Evolutionary conservation across 805 yeast species (phyloP).

Genomic region (Tetrapisispora nanseiensis): DNA sequence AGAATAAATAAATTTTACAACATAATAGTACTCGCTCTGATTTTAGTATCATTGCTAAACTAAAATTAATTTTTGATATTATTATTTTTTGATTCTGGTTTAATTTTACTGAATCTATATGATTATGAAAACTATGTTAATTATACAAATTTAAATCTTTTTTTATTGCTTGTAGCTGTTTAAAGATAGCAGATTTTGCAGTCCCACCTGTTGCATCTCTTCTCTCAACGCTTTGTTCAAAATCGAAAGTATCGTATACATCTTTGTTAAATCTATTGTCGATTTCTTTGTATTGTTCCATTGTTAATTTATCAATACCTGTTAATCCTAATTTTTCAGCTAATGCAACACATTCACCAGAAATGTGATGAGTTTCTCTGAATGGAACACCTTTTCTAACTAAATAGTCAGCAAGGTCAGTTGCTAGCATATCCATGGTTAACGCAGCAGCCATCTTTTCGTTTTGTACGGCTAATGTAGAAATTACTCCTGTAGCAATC

Average conservation of each 20-base stretch:
- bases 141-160: background rate
- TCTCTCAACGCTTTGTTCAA: conserved; percentile 91
- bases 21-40: too few species aligned
- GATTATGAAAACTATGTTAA: background rate
- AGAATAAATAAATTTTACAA: background rate
- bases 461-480: conserved; percentile 67
- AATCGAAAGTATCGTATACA: conserved; percentile 77
- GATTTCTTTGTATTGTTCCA: conserved; percentile 69
- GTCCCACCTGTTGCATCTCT: conserved; percentile 97
- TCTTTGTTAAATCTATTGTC: conserved; percentile 75
- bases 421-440: conserved; percentile 98
- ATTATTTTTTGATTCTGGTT: too few species aligned
- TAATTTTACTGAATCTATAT: too few species aligned
- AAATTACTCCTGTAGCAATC: conserved; percentile 93
- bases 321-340: conserved; percentile 72
- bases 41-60: background rate
- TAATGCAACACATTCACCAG: conserved; percentile 90
- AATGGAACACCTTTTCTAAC: conserved; percentile 98
- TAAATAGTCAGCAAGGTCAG: conserved; percentile 94
- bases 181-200: conserved; percentile 77
- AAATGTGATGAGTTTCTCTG: conserved; percentile 97
- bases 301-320: conserved; percentile 77
- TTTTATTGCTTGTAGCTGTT: conserved; percentile 42
- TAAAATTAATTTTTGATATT: background rate
- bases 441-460: conserved; percentile 77